Base-by-base conservation (phyloP, 352 stramenopile species). In the Globisporangium perplexum region DNA sequence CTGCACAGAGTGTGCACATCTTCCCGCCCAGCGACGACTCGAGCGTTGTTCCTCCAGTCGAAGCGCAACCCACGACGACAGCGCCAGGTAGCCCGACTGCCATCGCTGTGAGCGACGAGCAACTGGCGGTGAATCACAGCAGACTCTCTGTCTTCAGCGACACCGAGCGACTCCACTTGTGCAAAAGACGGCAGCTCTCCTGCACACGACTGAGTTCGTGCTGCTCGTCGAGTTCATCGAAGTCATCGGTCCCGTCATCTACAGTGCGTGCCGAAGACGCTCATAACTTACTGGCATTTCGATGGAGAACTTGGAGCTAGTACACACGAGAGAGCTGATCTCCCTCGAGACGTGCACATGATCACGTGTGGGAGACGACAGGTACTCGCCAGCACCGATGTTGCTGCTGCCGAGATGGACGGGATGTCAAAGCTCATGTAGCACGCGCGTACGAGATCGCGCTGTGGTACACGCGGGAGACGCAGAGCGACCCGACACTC, bases 401-500 rank as follows among this genome's bases (percentile, higher is more conserved):
- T 1, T 35, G 7, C 30, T 35, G 30, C 3, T 12, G 10, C 30
- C 10, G 30, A 39, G 3, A 12, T 38, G 31, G 12, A 38, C 31
- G 4, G 12, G 31, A 38, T 4, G 33, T 4, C 33, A 12, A 0
- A 1, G 33, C 33, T 39, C 33, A 39, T 1, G 31, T 14, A 35
- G 18, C 35, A 18, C 68, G 69, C 49, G 69, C 67, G 44, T 78
- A 73, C 22, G 62, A 59, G 42, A 80, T 35, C 2, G 74, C 55
- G 36, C 66, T 69, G 33, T 83, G 74, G 58, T 80, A 90, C 7
- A 90, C 38, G 42, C 74, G 83, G 11, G 73, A 77, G 41, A 76
- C 46, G 43, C 78, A 75, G 24, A 92, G 65, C 42, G 69, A 82
- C n/a, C 82, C 75, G 30, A 92, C 65, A 17, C 70, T 86, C 45